Percentiles rank a stretch among this genome's conserved stretches.
These are phyloP conservation scores for Talaromyces adpressus DNA, from an alignment of 495 filamentous ascomycete species.

Conservation along the genomic window DNA sequence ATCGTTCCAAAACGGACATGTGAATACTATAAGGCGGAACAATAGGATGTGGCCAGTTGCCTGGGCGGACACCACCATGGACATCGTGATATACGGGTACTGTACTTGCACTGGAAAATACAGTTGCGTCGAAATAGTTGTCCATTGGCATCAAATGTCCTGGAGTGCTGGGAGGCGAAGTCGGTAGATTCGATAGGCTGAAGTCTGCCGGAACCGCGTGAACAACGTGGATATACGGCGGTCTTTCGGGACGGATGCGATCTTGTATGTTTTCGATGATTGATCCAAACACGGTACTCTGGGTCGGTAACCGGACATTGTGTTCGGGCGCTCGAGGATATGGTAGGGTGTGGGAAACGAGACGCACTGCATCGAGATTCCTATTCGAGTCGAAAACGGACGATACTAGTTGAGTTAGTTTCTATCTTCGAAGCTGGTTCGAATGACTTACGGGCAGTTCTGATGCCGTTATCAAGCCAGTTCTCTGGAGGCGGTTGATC, in stretches of 20 bases:
- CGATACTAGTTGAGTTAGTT: constrained; percentile 20
- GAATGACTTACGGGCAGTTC: constrained; percentile 31
- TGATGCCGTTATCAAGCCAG: constrained; percentile 39
- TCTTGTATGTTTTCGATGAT: constrained; percentile 50
- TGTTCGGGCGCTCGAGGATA: constrained; percentile 48
- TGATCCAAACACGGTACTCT: constrained; percentile 36
- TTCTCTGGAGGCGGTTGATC: constrained; percentile 18
- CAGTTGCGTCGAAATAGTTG: constrained; percentile 50
- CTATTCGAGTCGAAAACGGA: constrained; percentile 28
- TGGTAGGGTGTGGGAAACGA: constrained; percentile 57
- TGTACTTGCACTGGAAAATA: constrained; percentile 52
- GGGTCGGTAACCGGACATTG: constrained; percentile 21
- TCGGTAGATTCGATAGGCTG: constrained; percentile 54
- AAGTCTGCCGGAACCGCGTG: constrained; percentile 58
- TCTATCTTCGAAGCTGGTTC: constrained; percentile 3
- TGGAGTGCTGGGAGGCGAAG: constrained; percentile 54
- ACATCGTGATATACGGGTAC: constrained; percentile 51
- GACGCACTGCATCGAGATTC: constrained; percentile 40
- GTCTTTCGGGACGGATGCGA: constrained; percentile 35
- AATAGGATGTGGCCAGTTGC: constrained; percentile 50
- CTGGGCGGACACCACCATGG: constrained; percentile 35
- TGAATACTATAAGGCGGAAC: constrained; percentile 59
- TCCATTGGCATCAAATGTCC: constrained; percentile 37
- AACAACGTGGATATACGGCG: constrained; percentile 54
- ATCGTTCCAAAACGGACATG: constrained; percentile 62